Evolutionary conservation across 164 flowering plant genomes (phyloP).

Genomic region (Vitis riparia): DNA sequence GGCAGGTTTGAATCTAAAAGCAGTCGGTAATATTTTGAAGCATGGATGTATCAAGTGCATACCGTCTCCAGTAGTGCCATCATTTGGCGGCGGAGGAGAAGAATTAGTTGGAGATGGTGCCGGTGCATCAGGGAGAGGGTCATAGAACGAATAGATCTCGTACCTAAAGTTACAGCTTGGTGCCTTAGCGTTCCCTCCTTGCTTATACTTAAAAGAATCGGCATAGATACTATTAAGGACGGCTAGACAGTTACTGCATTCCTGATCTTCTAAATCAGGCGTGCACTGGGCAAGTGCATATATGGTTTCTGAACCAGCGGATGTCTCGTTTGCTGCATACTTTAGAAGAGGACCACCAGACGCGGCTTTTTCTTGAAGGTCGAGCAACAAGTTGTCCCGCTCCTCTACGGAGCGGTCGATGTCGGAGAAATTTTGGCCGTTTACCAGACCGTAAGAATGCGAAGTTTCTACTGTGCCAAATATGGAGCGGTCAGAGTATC

Average conservation of each 20-base stretch:
- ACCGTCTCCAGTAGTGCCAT: too few relatives aligned
- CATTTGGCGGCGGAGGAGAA: too few relatives aligned
- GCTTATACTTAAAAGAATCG: not conserved
- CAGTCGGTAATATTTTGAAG: too few relatives aligned
- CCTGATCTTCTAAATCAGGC: constrained; percentile 9
- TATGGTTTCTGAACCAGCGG: not conserved
- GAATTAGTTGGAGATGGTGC: too few relatives aligned
- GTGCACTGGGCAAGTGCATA: constrained; percentile 18
- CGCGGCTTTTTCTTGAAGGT: not conserved
- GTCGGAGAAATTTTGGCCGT: not conserved
- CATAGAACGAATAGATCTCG: constrained; percentile 1
- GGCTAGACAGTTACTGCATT: constrained; percentile 10
- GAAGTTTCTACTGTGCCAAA: not conserved
- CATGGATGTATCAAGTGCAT: too few relatives aligned
- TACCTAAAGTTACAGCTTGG: not conserved
- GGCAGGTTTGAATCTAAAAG: too few relatives aligned
- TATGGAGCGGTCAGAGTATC: not conserved
- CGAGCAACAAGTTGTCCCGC: not conserved
- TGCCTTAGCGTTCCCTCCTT: not conserved
- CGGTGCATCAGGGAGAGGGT: not conserved
- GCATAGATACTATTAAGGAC: too few relatives aligned
- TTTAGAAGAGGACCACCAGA: constrained; percentile 8
- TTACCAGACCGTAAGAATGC: not conserved
- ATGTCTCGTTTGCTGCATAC: constrained; percentile 2
- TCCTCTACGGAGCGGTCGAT: not conserved